Evolutionary conservation across 495 filamentous ascomycete species (phyloP), one percentile per base, ranked within the genome.

Genomic region (Penicillium chermesinum): DNA sequence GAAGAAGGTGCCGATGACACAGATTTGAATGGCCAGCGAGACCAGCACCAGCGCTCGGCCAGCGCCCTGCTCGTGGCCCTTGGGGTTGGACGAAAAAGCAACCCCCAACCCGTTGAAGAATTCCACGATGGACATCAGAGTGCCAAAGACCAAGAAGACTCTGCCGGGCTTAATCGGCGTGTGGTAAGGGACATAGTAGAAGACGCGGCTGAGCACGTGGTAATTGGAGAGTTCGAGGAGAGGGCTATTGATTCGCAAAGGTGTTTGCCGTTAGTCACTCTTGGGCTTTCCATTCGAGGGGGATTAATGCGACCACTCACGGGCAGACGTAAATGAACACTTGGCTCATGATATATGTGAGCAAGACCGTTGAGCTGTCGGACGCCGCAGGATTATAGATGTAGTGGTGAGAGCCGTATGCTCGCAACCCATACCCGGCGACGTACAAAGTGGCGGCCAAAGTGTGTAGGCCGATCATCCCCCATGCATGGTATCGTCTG

Each of bases 161-260:
- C 79, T 75, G 12, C 78, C 79, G 0, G 83, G 84, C 56, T 85
- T 78, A 46, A 87, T 75, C 0, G 83, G 82, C 1, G 83, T 76
- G 46, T 76, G 69, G 53, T 85, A 79, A 0, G 85, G 85, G n/a
- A 82, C 73, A 63, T 84, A 86, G 66, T 79, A 84, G 14, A 89
- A 69, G 41, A 82, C 70, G 2, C 83, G 80, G 30, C 81, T 84
- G 33, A 88, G 79, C 43, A 84, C 69, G 53, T 83, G 70, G 64
- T 89, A 89, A 56, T 89, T 84, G 22, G 75, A 70, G 0, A 83
- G 74, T 49, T 84, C 81, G 47, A 81, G 81, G 38, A 86, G 57
- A 6, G 83, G 83, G 12, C 79, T 82, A 36, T 19, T n/a, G n/a
- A n/a, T n/a, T n/a, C n/a, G n/a, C 15, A 32, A 17, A 35, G 8